Percentiles rank a stretch among this genome's conserved stretches.
These are phyloP conservation scores for Suillus fuscotomentosus DNA, from an alignment of 768 basidiomycete genomes.

Conservation along the genomic window DNA sequence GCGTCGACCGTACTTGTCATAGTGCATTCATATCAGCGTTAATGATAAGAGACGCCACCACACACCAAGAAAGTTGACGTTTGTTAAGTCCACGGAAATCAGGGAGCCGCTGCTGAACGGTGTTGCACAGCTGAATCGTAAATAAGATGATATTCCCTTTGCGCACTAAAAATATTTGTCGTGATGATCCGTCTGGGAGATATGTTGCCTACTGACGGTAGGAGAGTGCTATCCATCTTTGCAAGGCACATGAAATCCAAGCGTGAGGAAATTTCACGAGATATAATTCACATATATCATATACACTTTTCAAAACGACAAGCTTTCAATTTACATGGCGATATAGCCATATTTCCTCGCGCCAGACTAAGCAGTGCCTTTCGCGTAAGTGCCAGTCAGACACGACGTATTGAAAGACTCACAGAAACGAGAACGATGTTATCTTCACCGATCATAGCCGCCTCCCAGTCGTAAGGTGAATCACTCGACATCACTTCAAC, in stretches of 20 bases:
- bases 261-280: not conserved
- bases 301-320: not conserved
- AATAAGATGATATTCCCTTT: not conserved
- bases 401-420: not conserved
- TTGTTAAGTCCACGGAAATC: not conserved
- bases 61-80: not conserved
- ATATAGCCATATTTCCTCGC: slow-evolving; percentile 23
- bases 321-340: slow-evolving; percentile 20
- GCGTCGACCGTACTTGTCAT: not conserved
- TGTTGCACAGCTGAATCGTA: not conserved
- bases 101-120: not conserved
- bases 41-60: not conserved
- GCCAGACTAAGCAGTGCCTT: slow-evolving; percentile 11
- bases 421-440: slow-evolving; percentile 34
- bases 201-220: not conserved
- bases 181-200: not conserved
- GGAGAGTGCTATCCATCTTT: not conserved
- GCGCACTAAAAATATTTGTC: not conserved
- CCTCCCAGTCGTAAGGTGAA: slow-evolving; percentile 20
- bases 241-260: not conserved
- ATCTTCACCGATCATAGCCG: slow-evolving; percentile 37
- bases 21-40: not conserved
- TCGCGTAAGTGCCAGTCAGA: not conserved
- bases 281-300: not conserved
- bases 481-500: slow-evolving; percentile 7